Evolutionary conservation across 2,329 filamentous ascomycete genomes (phyloP).

Genomic region (Aureobasidium melanogenum): DNA sequence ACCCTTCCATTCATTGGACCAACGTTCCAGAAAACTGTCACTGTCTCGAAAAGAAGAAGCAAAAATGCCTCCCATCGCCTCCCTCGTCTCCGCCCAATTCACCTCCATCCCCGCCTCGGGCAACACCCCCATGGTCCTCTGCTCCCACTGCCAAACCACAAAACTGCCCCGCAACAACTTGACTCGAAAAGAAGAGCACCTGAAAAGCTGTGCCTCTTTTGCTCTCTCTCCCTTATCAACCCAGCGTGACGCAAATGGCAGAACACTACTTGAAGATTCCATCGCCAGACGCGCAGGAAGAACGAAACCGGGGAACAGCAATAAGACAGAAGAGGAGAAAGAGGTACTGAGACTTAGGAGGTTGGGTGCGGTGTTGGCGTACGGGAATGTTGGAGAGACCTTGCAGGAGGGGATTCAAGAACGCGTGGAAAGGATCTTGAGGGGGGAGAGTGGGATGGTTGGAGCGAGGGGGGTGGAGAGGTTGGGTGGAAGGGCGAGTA

Average conservation of each 20-base stretch:
- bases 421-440: neutral
- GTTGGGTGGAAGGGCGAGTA: too few species aligned
- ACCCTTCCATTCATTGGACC: neutral
- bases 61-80: constrained; percentile 1
- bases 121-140: neutral
- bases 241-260: neutral
- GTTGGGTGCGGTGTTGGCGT: neutral
- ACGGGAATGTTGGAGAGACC: neutral
- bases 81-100: neutral
- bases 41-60: neutral
- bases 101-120: neutral
- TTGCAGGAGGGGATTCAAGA: neutral
- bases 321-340: neutral
- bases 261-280: neutral
- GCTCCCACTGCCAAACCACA: neutral
- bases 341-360: neutral
- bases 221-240: neutral
- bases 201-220: neutral
- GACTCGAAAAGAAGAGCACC: neutral
- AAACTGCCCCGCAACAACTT: constrained; percentile 3
- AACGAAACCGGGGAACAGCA: neutral
- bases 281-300: neutral
- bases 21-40: neutral
- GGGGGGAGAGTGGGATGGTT: neutral
- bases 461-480: neutral